Base-by-base conservation (phyloP, 148 eudicot species). In the Tetragonia tetragonoides region DNA sequence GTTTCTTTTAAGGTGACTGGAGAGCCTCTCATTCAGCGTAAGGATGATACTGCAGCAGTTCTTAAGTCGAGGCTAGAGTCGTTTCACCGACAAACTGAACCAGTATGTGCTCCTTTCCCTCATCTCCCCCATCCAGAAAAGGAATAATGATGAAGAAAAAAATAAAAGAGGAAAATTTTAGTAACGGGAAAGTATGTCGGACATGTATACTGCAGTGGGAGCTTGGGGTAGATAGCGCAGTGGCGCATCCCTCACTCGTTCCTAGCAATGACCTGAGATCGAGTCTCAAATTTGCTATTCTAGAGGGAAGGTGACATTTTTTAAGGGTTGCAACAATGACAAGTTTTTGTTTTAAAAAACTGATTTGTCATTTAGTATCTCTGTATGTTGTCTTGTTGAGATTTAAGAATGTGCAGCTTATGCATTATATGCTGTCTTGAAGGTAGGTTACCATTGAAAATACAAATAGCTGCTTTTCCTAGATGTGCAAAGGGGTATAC, bases 11-110 rank as follows among this genome's bases (percentile, higher is more conserved):
- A 95, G 99, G 93, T 92, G 73, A 88, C 99, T 56, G 99, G 99
- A 61, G 99, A 95, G 80, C 93, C 97, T 81, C 80, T 95, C 74
- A 91, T 91, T 84, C 99, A 95, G 89, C 93, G 96, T 24, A 92
- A 91, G 83, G 99, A 95, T 87, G 99, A 95, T 75, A 95, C 95
- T 39, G 87, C 97, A 77, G 89, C 88, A 70, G 99, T 90, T 80
- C 90, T 95, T 61, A 95, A 90, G 87, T 90, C 99, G 24, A 88
- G 99, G 86, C 91, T 95, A 51, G 97, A 92, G 79, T 83, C 91
- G 47, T 95, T 95, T 77, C 99, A 83, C 76, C 76, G 79, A 46
- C 87, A 84, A 79, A 81, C 86, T 57, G 89, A 95, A 84, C 99
- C 99, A 59, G 99, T 95, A 86, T 76, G 89, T 56, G 47, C 53